Base-by-base conservation (phyloP, 495 filamentous ascomycete genomes). In the Hyaloscypha variabilis region DNA sequence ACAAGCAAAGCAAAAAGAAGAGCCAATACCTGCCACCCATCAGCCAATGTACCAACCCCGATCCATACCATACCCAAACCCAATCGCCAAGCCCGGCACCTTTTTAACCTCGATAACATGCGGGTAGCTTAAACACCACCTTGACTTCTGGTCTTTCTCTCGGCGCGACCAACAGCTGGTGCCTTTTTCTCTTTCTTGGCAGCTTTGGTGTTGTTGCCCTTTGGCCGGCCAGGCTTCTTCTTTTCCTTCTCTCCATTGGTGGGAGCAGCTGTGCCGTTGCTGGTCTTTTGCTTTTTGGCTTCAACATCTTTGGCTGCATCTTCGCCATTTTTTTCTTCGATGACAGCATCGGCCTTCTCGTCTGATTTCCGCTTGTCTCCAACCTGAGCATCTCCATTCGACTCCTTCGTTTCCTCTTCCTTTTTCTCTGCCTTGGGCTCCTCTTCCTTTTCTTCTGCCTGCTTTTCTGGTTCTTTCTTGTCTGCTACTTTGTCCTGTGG, bases 361-460 rank as follows among this genome's bases (percentile, higher is more conserved):
- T 59, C 61, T 21, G 59, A 56, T 17, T 67, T 54, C 17, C 30
- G 25, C 25, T 65, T 42, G 14, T 28, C 25, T 14, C 28, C 25
- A 8, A 36, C 61, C 8, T 66, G 55, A 17, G 49, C 59, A 10
- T 46, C 39, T 57, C 76, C 66, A 46, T 46, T 46, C 17, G 39
- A 17, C 69, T 67, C 57, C 14, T 39, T 28, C 21, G 52, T 61
- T 30, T 58, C 60, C 13, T 50, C 23, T 26, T 46, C 29, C 50
- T 46, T 3, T 17, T 46, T 46, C 58, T 77, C 66, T 70, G 73
- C 58, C 62, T 76, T 62, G 24, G 67, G 64, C 53, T 76, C 74
- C 6, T 72, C 75, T 56, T 72, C 70, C 24, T 76, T 71, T 29
- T 74, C 72, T 11, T 74, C 77, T 50, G 77, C 79, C n/a, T 73